Evolutionary conservation across 1,284 basidiomycete genomes (phyloP).

Genomic region (Crepidotus sp.): DNA sequence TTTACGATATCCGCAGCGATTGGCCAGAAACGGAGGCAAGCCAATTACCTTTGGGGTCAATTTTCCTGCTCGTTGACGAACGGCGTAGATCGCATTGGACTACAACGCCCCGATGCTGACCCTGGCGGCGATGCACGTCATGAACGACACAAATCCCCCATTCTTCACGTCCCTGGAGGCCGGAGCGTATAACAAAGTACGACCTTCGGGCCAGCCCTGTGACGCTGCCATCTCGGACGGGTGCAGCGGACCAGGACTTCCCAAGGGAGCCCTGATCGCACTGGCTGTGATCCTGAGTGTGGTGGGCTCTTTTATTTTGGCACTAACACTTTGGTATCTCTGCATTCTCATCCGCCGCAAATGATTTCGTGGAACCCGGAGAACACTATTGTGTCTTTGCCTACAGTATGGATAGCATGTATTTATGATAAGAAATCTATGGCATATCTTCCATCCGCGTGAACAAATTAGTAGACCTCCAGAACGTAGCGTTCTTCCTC

Average conservation of each 20-base stretch:
- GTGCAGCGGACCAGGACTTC: conserved; percentile 43
- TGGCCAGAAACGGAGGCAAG: conserved; percentile 71
- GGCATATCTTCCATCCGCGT: neutral
- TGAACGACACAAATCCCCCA: conserved; percentile 66
- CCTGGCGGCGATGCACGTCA: conserved; percentile 65
- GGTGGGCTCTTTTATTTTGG: conserved; percentile 33
- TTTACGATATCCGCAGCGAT: conserved; percentile 78
- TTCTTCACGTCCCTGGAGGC: conserved; percentile 64
- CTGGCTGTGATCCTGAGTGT: conserved; percentile 61
- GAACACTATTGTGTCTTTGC: conserved; percentile 4
- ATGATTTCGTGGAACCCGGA: neutral
- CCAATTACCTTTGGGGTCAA: neutral
- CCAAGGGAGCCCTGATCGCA: conserved; percentile 56
- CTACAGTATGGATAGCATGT: neutral
- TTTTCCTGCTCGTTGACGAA: neutral
- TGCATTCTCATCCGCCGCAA: conserved; percentile 6
- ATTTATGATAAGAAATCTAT: neutral
- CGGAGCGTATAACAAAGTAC: conserved; percentile 55
- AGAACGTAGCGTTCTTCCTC: conserved; percentile 97
- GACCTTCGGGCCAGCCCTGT: conserved; percentile 65
- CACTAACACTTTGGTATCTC: conserved; percentile 13
- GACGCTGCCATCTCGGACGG: conserved; percentile 57
- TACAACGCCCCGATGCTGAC: conserved; percentile 84
- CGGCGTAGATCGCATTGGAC: conserved; percentile 55
- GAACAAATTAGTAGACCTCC: conserved; percentile 47